Evolutionary conservation across 1,139 yeast genomes (phyloP).

Genomic region (Eremothecium gossypii): DNA sequence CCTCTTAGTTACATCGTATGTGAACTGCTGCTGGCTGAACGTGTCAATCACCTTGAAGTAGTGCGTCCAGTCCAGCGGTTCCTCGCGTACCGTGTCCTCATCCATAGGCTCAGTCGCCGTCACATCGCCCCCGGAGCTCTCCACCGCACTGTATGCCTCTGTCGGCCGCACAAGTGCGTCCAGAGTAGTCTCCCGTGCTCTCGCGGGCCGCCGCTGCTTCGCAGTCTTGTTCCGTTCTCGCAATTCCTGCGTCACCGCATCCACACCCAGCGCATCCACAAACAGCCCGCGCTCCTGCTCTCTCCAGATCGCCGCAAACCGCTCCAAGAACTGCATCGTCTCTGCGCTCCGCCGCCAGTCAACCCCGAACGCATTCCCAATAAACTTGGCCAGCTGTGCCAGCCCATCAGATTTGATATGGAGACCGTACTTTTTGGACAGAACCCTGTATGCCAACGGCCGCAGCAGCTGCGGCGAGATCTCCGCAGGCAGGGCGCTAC

Average conservation of each 20-base stretch:
- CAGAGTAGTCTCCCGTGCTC: neutral
- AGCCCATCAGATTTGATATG: conserved; percentile 84
- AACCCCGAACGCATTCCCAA: conserved; percentile 70
- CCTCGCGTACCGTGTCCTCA: neutral
- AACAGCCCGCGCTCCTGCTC: conserved; percentile 80
- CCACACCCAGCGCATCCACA: conserved; percentile 64
- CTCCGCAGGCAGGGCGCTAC: conserved; percentile 53
- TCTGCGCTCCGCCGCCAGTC: conserved; percentile 68
- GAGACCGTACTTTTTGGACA: conserved; percentile 87
- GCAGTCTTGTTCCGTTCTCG: conserved; percentile 23
- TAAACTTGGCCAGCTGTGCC: conserved; percentile 55
- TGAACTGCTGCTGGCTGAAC: conserved; percentile 53
- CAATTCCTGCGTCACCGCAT: conserved; percentile 53
- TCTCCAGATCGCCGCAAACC: conserved; percentile 76
- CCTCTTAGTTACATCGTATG: conserved; percentile 56
- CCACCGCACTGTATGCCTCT: neutral
- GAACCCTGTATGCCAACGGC: conserved; percentile 81
- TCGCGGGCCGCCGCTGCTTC: conserved; percentile 5
- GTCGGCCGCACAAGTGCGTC: conserved; percentile 4
- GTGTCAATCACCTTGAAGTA: conserved; percentile 62
- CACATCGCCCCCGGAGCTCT: conserved; percentile 25
- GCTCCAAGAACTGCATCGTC: conserved; percentile 64
- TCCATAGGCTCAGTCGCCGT: neutral
- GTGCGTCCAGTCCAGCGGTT: conserved; percentile 52
- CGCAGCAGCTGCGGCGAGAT: conserved; percentile 75